A percentile compares a stretch with the other conserved stretches of the same genome.
These are phyloP conservation scores for Colletotrichum ledebouriae DNA, from an alignment of 2,329 filamentous ascomycete species.

Conservation along the genomic window DNA sequence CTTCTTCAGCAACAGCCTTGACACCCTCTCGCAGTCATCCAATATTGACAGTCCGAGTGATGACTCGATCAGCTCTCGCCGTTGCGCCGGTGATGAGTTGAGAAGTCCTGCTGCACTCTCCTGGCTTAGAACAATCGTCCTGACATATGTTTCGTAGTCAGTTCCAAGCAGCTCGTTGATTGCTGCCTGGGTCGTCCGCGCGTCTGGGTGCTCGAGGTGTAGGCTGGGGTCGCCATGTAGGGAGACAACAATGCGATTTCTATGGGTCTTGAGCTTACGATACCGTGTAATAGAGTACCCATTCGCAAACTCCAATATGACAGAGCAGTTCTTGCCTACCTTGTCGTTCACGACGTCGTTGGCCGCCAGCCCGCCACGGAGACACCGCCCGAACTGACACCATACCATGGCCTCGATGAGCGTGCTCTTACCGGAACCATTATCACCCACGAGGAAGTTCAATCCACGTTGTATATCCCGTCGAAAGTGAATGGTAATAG, in stretches of 20 bases:
- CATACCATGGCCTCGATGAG: background rate
- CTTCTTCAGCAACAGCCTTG: background rate
- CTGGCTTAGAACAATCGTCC: background rate
- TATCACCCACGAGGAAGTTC: background rate
- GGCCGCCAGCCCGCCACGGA: background rate
- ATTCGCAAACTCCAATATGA: background rate
- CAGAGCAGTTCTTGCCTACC: background rate
- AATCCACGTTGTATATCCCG: background rate
- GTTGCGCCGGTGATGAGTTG: background rate
- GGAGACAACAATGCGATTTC: background rate
- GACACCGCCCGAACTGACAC: background rate
- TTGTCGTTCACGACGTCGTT: background rate
- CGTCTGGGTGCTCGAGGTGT: background rate
- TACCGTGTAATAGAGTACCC: background rate
- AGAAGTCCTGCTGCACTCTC: background rate
- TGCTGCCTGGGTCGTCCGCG: background rate
- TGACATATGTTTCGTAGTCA: background rate
- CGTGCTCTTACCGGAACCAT: constrained; percentile 1
- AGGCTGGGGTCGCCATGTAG: background rate
- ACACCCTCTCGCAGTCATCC: background rate
- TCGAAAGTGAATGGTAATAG: background rate
- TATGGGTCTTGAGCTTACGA: background rate
- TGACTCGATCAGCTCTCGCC: background rate
- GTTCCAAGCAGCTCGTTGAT: background rate
- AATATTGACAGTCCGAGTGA: background rate